Evolutionary conservation across 78 protist species (phyloP).

Genomic region (Speleostelium caveatum): DNA sequence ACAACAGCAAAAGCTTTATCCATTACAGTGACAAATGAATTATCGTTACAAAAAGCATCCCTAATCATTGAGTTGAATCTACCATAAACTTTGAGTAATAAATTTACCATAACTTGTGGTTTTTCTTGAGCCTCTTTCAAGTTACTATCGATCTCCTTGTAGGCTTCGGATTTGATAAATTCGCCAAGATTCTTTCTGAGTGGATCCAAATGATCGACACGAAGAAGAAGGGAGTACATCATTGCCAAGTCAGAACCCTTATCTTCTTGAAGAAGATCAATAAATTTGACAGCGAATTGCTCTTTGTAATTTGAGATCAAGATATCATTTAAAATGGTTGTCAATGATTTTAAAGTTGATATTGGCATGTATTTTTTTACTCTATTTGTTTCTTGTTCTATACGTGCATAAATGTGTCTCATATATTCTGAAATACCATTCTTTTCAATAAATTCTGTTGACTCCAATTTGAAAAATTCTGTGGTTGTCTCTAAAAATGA

Average conservation of each 20-base stretch:
- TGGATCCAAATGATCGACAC: conserved; percentile 49
- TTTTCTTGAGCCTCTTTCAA: conserved; percentile 80
- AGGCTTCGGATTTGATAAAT: conserved; percentile 65
- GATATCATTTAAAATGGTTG: conserved; percentile 42
- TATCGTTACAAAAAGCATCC: conserved; percentile 37
- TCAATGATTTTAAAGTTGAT: conserved; percentile 28
- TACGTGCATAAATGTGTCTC: conserved; percentile 52
- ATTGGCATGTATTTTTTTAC: conserved; percentile 65
- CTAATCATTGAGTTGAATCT: conserved; percentile 67
- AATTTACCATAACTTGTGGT: conserved; percentile 64
- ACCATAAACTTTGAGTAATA: conserved; percentile 46
- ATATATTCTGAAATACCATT: conserved; percentile 75
- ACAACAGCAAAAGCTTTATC: conserved; percentile 62
- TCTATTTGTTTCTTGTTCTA: conserved; percentile 64
- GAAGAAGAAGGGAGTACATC: conserved; percentile 75
- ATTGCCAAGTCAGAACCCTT: conserved; percentile 44
- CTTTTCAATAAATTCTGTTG: conserved; percentile 62
- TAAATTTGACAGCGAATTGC: conserved; percentile 62
- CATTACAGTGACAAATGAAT: conserved; percentile 63
- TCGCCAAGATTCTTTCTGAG: conserved; percentile 36
- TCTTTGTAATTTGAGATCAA: conserved; percentile 66
- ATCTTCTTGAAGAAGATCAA: conserved; percentile 62
- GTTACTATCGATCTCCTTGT: conserved; percentile 74
- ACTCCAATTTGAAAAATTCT: conserved; percentile 54
- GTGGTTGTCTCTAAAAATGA: conserved; percentile 56